These are phyloP conservation scores for Mimosa bimucronata DNA, from an alignment of 306 rosid genomes.

Conservation along the genomic window DNA sequence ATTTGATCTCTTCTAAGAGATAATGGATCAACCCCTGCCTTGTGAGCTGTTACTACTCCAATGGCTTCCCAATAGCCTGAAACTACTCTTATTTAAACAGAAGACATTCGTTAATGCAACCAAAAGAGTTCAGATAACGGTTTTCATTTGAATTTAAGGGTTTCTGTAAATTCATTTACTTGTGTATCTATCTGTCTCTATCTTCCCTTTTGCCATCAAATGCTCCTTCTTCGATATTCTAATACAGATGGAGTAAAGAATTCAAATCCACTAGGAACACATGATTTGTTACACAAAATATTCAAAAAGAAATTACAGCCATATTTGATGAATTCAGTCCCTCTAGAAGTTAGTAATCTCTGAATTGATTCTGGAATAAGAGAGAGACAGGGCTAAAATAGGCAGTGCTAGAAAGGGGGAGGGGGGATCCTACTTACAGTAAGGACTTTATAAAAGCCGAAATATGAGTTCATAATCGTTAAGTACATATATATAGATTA, in stretches of 20 bases:
- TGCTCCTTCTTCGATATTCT: neutral
- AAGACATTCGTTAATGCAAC: neutral
- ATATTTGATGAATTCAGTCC: neutral
- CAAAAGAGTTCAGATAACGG: neutral
- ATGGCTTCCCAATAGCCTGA: slow-evolving; percentile 97
- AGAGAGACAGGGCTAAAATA: no score
- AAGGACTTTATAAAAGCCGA: no score
- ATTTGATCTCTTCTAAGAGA: slow-evolving; percentile 75
- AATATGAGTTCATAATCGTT: no score
- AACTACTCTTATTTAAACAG: slow-evolving; percentile 16
- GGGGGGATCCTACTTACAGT: no score
- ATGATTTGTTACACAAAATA: neutral
- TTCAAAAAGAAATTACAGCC: neutral
- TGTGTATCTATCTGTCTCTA: neutral
- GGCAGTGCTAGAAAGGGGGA: no score
- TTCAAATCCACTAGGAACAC: no score
- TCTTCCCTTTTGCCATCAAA: neutral
- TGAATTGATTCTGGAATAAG: neutral
- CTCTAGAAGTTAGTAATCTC: neutral
- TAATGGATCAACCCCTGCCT: slow-evolving; percentile 80
- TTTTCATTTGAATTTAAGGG: neutral
- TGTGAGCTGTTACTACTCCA: no score
- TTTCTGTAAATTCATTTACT: neutral
- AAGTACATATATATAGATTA: no score
- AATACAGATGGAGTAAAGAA: no score